Evolutionary conservation across 2,329 filamentous ascomycete species (phyloP).

Genomic region (Boeremia exigua): DNA sequence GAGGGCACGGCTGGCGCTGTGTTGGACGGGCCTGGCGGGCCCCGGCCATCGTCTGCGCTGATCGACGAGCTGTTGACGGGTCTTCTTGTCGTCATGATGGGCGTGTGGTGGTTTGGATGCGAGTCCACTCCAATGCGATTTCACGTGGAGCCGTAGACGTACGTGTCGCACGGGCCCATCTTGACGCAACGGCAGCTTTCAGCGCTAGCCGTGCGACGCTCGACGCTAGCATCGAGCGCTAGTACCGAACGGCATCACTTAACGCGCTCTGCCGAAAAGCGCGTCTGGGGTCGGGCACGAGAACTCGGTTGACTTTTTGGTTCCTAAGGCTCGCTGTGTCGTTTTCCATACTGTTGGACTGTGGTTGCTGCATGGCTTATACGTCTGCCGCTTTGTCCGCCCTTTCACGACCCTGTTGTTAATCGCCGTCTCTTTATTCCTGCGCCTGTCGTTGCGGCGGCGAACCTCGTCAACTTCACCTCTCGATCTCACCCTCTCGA

Average conservation of each 20-base stretch:
- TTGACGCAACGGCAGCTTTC: no score
- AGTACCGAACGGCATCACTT: slow-evolving; percentile 3
- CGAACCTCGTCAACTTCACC: not conserved
- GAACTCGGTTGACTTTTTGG: not conserved
- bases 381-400: slow-evolving; percentile 1
- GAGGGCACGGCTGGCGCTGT: slow-evolving; percentile 83
- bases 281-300: slow-evolving; percentile 10
- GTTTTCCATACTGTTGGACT: not conserved
- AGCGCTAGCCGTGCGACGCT: no score
- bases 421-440: not conserved
- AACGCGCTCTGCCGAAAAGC: slow-evolving; percentile 18
- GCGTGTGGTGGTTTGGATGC: not conserved
- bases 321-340: not conserved
- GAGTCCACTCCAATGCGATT: not conserved
- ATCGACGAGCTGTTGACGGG: slow-evolving; percentile 71
- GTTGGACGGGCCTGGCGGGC: slow-evolving; percentile 63
- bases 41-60: slow-evolving; percentile 55
- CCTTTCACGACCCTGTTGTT: not conserved
- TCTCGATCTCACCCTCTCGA: not conserved
- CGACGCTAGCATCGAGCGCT: no score
- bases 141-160: not conserved
- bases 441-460: slow-evolving; percentile 8
- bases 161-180: no score
- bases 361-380: not conserved
- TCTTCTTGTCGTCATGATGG: slow-evolving; percentile 71